phyloP scores from a whole-genome alignment of 2,329 filamentous ascomycete genomes.

The Tolypocladium ophioglossoides region DNA sequence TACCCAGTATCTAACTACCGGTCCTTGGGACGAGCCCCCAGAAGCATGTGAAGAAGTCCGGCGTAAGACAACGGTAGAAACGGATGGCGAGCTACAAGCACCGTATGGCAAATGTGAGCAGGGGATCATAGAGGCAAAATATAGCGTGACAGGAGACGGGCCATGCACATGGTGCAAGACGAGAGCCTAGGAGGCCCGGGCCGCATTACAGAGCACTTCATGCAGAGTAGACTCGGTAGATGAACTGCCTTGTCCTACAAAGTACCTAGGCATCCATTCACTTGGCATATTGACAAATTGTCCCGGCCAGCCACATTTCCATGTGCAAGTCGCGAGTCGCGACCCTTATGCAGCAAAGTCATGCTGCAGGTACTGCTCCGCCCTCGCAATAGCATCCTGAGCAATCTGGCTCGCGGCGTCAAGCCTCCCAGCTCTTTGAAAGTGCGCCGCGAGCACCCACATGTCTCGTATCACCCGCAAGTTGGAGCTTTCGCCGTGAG shows the following conservation, averaged over 20 bases:
- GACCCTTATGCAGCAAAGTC: not conserved
- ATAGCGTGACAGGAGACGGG: not conserved
- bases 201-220: too few relatives aligned
- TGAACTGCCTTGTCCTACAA: not conserved
- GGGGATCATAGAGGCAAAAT: not conserved
- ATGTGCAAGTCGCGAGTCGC: not conserved
- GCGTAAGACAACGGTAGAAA: not conserved
- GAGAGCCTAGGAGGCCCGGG: not conserved
- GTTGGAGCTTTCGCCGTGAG: constrained; percentile 22
- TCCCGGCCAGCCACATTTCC: not conserved
- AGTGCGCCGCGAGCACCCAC: constrained; percentile 26
- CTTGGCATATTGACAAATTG: not conserved
- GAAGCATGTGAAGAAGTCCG: not conserved
- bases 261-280: not conserved
- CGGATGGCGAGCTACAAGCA: not conserved
- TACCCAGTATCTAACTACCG: not conserved
- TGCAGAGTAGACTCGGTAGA: too few relatives aligned
- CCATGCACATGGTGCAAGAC: not conserved
- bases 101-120: not conserved
- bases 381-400: constrained; percentile 21
- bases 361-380: constrained; percentile 17
- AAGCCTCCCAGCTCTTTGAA: constrained; percentile 17
- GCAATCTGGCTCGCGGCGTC: constrained; percentile 16
- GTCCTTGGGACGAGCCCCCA: not conserved
- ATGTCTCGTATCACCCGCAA: constrained; percentile 26